Base-by-base conservation (phyloP, 352 stramenopile genomes). In the Globisporangium apiculatum region DNA sequence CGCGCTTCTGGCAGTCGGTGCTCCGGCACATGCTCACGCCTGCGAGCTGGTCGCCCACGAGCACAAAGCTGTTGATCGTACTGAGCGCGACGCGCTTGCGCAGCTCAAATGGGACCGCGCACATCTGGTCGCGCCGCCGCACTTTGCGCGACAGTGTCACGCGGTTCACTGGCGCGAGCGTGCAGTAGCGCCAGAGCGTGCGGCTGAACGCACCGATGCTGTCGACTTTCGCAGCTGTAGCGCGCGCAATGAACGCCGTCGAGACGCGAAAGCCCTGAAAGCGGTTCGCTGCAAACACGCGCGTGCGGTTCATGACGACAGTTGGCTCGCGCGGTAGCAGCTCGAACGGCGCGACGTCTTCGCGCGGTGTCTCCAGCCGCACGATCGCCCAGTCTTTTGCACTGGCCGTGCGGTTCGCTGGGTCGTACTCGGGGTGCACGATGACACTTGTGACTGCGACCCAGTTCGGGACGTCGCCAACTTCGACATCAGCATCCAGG, bases 381-480 rank as follows among this genome's bases (percentile, higher is more conserved):
- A 75, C 52, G 36, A 75, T 61, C 24, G 65, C 68, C 36, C 72
- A 47, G 51, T 75, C 62, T 24, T 53, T 61, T 3, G 58, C 48
- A 7, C 55, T 17, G 4, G 51, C 48, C 9, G 41, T 61, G 5
- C 43, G 45, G 12, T 35, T 51, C 31, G 3, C 35, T 18, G 45
- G 38, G 47, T 60, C 48, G 48, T 65, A 75, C 7, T 62, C 52
- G 36, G 65, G 62, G 24, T 75, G 68, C 9, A 71, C 12, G 5
- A 50, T 64, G 37, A 57, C 53, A 18, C 66, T 12, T 3, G 36
- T 12, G 15, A 72, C 55, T 11, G 15, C 12, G 3, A 69, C 58
- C 68, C 68, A 75, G 15, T 51, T 48, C 14, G 61, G 51, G 9
- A 67, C 51, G n/a, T 69, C 60, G 0, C 67, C 67, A 12, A 67